Base-by-base conservation (phyloP, 805 yeast genomes). In the Pichia kluyveri region DNA sequence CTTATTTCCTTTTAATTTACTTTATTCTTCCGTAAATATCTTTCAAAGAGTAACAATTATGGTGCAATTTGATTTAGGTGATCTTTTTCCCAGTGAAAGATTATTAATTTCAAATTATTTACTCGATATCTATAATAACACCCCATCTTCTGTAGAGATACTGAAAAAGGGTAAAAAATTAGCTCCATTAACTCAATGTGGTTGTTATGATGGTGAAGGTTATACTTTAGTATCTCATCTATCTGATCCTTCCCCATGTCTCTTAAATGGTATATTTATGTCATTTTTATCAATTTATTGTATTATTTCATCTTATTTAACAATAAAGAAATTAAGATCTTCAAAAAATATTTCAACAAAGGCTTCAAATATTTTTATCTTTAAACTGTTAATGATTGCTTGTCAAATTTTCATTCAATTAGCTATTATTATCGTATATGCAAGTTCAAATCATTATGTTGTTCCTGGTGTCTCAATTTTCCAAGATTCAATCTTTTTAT, bases 201-300 rank as follows among this genome's bases (percentile, higher is more conserved):
- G 65, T 11, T 72, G 76, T 49, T 55, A 53, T 27, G 69, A 67
- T 50, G 54, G 54, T 10, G 79, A 73, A 43, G 81, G 81, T 3
- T 65, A 55, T 67, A 72, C 73, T 57, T 69, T 43, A 60, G 69
- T 34, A 42, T 76, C 60, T 51, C 51, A 42, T 58, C 52, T 69
- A 48, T 66, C 68, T 19, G 83, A 77, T 53, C 68, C 75, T 41
- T 67, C 82, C 1, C 77, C 80, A 0, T 78, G 83, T 53, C 62
- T 77, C 46, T 61, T 73, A 18, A 72, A 69, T 49, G 82, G 80
- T 12, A 52, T 70, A 1, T 53, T 74, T 9, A 63, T 62, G 40
- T 67, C 71, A 15, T 36, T 61, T 0, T 48, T 68, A 1, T 69
- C 77, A 1, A 23, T 63, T 15, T 55, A 68, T 19, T 62, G 73